phyloP scores from a whole-genome alignment of 441 rosid species.

The Gossypium lobatum region DNA sequence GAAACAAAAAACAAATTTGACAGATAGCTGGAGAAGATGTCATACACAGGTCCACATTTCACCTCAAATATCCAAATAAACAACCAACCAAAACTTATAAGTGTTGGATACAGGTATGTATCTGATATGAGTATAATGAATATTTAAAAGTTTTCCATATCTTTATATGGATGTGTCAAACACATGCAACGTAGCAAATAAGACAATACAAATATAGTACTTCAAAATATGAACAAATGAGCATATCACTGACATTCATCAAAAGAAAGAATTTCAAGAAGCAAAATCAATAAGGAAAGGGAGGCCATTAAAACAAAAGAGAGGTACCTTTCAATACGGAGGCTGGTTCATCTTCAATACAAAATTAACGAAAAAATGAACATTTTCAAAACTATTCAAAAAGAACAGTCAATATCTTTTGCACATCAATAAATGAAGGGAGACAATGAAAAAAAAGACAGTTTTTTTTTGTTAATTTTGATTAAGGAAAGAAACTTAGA shows the following conservation, averaged over 20 bases:
- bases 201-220: constrained; percentile 28
- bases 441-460: constrained; percentile 7
- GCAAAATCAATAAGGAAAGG: not conserved
- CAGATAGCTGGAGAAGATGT: constrained; percentile 9
- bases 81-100: not conserved
- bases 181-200: constrained; percentile 2
- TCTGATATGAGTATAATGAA: no score
- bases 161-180: no score
- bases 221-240: constrained; percentile 7
- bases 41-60: constrained; percentile 20
- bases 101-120: no score
- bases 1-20: constrained; percentile 8
- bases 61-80: constrained; percentile 11
- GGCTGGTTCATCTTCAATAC: constrained; percentile 20
- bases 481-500: constrained; percentile 6
- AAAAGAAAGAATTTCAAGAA: not conserved
- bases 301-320: not conserved
- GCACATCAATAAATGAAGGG: constrained; percentile 39
- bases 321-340: constrained; percentile 34
- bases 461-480: constrained; percentile 14
- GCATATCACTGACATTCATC: constrained; percentile 14
- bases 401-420: constrained; percentile 18
- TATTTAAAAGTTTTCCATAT: no score
- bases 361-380: constrained; percentile 9
- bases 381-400: constrained; percentile 20